Evolutionary conservation across 352 stramenopile species (phyloP).

Genomic region (Globisporangium cederbergense): DNA sequence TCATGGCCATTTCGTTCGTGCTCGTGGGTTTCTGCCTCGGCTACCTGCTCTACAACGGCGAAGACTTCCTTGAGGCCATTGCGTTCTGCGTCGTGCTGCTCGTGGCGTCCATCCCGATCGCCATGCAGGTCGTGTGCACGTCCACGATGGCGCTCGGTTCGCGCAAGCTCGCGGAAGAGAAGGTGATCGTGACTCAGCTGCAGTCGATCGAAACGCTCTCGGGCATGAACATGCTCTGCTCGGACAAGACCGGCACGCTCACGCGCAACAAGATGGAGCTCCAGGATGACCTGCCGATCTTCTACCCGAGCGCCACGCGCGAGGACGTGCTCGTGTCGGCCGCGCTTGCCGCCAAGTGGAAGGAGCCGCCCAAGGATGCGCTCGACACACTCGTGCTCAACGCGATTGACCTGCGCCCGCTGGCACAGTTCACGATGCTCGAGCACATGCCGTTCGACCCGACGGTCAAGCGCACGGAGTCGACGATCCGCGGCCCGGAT

Average conservation of each 20-base stretch:
- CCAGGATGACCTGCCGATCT: slow-evolving; percentile 90
- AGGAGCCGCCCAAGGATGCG: slow-evolving; percentile 90
- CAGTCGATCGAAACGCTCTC: slow-evolving; percentile 92
- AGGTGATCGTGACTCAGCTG: slow-evolving; percentile 91
- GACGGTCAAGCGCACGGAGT: slow-evolving; percentile 91
- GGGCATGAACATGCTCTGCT: slow-evolving; percentile 93
- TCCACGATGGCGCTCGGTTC: slow-evolving; percentile 93
- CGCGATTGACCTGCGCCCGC: slow-evolving; percentile 75
- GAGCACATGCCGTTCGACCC: slow-evolving; percentile 84
- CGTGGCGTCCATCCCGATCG: slow-evolving; percentile 91
- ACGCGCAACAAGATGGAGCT: slow-evolving; percentile 95
- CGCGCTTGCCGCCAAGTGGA: slow-evolving; percentile 92
- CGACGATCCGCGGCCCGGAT: slow-evolving; percentile 73
- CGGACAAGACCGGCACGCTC: slow-evolving; percentile 95
- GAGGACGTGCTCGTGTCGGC: slow-evolving; percentile 90
- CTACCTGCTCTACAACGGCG: slow-evolving; percentile 83
- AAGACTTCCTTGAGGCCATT: slow-evolving; percentile 72
- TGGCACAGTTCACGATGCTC: slow-evolving; percentile 84
- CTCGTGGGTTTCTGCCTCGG: slow-evolving; percentile 87
- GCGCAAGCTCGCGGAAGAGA: slow-evolving; percentile 86
- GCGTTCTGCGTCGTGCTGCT: slow-evolving; percentile 90
- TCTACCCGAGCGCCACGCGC: slow-evolving; percentile 68
- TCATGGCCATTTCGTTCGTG: slow-evolving; percentile 84
- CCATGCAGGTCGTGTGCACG: slow-evolving; percentile 91
- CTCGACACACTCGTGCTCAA: slow-evolving; percentile 92